Conservation (phyloP, 805 yeast genomes). For the Saccharomycopsis fermentans region DNA sequence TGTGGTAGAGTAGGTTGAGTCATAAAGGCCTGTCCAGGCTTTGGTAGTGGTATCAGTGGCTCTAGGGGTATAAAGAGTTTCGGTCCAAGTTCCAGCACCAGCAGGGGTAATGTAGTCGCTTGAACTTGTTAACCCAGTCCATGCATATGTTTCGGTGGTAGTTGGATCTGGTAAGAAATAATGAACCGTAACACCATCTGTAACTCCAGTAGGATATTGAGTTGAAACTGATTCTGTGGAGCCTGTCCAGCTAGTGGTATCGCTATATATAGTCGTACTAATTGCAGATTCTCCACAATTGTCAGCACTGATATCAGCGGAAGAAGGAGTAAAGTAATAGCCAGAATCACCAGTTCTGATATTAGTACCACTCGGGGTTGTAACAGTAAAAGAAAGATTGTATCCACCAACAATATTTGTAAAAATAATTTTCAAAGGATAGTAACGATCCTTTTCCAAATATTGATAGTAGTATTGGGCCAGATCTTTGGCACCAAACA, state of each 20-base stretch:
- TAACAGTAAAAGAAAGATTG: constrained; percentile 15
- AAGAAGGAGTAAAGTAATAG: neutral
- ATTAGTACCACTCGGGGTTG: constrained; percentile 6
- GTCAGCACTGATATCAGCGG: neutral
- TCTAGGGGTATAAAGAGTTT: constrained; percentile 4
- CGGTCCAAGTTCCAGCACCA: neutral
- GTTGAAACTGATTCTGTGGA: constrained; percentile 1
- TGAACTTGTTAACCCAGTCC: neutral
- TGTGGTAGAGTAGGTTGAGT: neutral
- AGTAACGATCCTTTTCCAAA: constrained; percentile 16
- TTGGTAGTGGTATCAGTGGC: constrained; percentile 4
- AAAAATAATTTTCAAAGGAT: constrained; percentile 24
- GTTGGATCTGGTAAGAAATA: constrained; percentile 3
- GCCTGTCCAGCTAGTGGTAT: constrained; percentile 11
- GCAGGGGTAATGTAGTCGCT: neutral
- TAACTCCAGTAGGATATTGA: neutral
- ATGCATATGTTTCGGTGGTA: neutral
- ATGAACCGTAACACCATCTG: neutral
- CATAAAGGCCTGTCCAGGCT: constrained; percentile 7
- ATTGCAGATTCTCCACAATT: neutral
- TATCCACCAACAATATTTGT: constrained; percentile 19
- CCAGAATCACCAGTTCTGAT: neutral
- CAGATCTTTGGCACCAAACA: neutral
- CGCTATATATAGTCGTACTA: neutral
- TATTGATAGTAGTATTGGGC: neutral